Conservation (phyloP, 352 stramenopile species). For the Phytophthora brassicae region DNA sequence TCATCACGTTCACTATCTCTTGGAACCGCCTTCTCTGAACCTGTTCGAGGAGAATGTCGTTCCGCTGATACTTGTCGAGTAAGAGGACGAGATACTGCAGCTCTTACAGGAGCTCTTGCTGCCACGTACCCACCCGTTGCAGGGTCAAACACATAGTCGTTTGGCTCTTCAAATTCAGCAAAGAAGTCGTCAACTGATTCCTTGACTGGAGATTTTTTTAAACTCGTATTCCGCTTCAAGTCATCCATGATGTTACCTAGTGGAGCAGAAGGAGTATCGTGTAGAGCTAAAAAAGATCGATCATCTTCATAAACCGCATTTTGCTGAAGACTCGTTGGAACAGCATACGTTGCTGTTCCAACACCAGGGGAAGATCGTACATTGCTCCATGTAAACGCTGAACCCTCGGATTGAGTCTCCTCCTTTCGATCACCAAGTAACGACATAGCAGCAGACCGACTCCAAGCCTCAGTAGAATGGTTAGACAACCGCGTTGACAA, state of each 20-base stretch:
- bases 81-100: slow-evolving; percentile 1
- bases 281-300: slow-evolving; percentile 4
- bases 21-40: not conserved
- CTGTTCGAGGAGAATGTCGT: not conserved
- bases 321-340: slow-evolving; percentile 41
- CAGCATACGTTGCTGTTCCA: slow-evolving; percentile 42
- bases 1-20: slow-evolving; percentile 7
- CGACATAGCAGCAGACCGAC: slow-evolving; percentile 24
- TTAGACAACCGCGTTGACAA: not conserved
- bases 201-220: slow-evolving; percentile 10
- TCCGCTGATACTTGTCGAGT: slow-evolving; percentile 15
- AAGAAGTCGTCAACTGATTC: slow-evolving; percentile 75
- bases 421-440: slow-evolving; percentile 21
- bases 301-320: slow-evolving; percentile 10
- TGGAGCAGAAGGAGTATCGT: slow-evolving; percentile 7
- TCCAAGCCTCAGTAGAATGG: slow-evolving; percentile 24
- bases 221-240: slow-evolving; percentile 29
- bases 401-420: slow-evolving; percentile 6
- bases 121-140: slow-evolving; percentile 59
- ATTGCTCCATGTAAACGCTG: slow-evolving; percentile 44
- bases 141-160: slow-evolving; percentile 78
- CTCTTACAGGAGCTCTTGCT: slow-evolving; percentile 12
- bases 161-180: slow-evolving; percentile 70
- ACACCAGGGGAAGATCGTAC: slow-evolving; percentile 29
- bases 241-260: slow-evolving; percentile 69